Evolutionary conservation across 257 asterid species (phyloP).

Genomic region (Scutellaria minor): DNA sequence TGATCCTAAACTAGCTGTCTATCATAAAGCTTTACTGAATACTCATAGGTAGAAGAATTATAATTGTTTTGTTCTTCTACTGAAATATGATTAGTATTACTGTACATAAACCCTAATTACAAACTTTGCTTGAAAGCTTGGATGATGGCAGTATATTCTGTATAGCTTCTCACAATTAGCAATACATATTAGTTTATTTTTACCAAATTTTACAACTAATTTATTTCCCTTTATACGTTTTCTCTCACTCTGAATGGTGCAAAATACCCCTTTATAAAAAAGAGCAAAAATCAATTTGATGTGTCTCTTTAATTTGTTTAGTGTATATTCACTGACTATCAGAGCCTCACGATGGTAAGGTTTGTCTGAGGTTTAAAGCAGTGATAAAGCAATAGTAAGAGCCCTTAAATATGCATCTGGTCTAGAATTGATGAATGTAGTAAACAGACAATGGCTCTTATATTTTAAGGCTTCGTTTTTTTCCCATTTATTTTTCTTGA

Average conservation of each 20-base stretch:
- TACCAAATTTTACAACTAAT: not conserved
- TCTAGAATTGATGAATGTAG: slow-evolving; percentile 38
- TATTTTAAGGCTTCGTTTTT: not conserved
- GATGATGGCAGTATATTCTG: no score
- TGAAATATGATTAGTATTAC: no score
- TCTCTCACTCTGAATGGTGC: not conserved
- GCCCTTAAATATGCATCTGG: slow-evolving; percentile 37
- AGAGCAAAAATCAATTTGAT: not conserved
- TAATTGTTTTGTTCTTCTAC: no score
- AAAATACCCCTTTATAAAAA: no score
- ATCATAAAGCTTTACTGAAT: no score
- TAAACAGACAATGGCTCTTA: slow-evolving; percentile 32
- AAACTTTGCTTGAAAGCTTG: no score
- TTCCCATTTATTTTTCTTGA: not conserved
- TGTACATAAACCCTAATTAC: no score
- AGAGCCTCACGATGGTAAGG: slow-evolving; percentile 48
- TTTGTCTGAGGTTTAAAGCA: slow-evolving; percentile 53
- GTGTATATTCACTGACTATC: slow-evolving; percentile 46
- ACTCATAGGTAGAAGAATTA: no score
- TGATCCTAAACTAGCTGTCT: no score
- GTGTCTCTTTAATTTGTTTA: not conserved
- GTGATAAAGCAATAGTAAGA: slow-evolving; percentile 43
- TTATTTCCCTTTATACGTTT: not conserved
- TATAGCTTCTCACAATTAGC: not conserved
- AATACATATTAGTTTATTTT: not conserved